Base-by-base conservation (phyloP, 1,284 basidiomycete genomes). In the Coniferiporia sulphurascens region DNA sequence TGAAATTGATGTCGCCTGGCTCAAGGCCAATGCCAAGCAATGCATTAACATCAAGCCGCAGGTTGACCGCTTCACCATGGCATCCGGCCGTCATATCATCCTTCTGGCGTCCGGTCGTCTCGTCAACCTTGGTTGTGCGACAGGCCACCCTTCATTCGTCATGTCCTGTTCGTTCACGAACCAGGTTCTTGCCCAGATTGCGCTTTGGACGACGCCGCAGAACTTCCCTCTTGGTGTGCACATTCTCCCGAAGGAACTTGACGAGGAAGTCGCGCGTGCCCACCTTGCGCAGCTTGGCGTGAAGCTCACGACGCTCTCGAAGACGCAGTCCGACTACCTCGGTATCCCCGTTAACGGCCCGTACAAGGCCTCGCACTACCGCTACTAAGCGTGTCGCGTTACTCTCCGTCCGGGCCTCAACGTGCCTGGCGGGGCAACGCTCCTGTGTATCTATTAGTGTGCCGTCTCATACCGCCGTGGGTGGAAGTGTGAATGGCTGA, bases 121-220 rank as follows among this genome's bases (percentile, higher is more conserved):
- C 64, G 96, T 99, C 74, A 99, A 99, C 86, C 83, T 99, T 69
- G 96, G 96, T 81, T 92, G 89, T 72, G 89, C 88, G 49, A 96
- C 93, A 64, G 93, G 93, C 59, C 93, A 96, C 77, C 93, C 93
- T 48, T 95, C 93, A 55, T 93, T 93, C 76, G 96, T 99, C 80
- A 99, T 99, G 97, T 98, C 95, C 43, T 98, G 95, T 82, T 99
- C 97, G 58, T 99, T 99, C 83, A 81, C 93, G 75, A 99, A 99
- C 85, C 96, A 99, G 80, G 93, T 95, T 63, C 84, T 99, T 66
- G 96, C 96, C 53, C 96, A 99, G 81, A 98, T 99, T 70, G 96
- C 94, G 32, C 88, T 99, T 73, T 99, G 95, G 95, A 95, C 91
- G 60, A 91, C 89, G 69, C 88, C 89, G 45, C 83, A 85, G 72